Base-by-base conservation (phyloP, 768 basidiomycete species). In the Tricholoma hemisulphureum region DNA sequence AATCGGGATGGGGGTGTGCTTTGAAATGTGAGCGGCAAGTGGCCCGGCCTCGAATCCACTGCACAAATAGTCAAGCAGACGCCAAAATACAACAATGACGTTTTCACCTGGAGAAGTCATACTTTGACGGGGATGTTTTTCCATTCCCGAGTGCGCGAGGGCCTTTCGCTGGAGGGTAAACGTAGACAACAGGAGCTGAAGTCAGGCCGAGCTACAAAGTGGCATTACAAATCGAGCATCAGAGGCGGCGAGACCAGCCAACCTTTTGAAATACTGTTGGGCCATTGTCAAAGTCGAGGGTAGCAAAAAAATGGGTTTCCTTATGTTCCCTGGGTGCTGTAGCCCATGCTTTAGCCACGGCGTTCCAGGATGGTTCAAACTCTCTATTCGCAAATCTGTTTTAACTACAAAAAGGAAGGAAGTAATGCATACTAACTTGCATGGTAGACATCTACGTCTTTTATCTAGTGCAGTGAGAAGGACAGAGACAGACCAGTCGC, bases 281-380 rank as follows among this genome's bases (percentile, higher is more conserved):
- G 7, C 84, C 88, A 34, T 90, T 79, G 66, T 91, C 85, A 68
- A 97, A 98, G 72, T 99, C 97, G 28, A 93, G 71, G 11, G 87
- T 88, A 8, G 86, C 97, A 67, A 98, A 99, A 83, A 98, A 95
- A 72, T 98, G 95, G 55, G 79, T 76, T 69, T 92, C 81, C 39
- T 88, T 83, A n/a, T 89, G 74, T 20, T 77, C 77, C 56, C 80
- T 64, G 7, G 89, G 72, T 8, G 82, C 80, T 13, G 77, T 78
- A 3, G 81, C 69, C 95, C 95, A 98, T n/a, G 92, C 85, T 65
- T 85, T 85, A 32, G 91, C 89, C 11, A 96, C 88, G 3, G 85
- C 75, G n/a, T 80, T 80, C 82, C 86, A 97, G 5, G 86, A 79
- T 6, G 95, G 93, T 51, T 90, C 83, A 67, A 98, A 96, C 63